Evolutionary conservation across 495 filamentous ascomycete species (phyloP), one percentile per base, ranked within the genome.

Genomic region (Penicilliopsis zonata): DNA sequence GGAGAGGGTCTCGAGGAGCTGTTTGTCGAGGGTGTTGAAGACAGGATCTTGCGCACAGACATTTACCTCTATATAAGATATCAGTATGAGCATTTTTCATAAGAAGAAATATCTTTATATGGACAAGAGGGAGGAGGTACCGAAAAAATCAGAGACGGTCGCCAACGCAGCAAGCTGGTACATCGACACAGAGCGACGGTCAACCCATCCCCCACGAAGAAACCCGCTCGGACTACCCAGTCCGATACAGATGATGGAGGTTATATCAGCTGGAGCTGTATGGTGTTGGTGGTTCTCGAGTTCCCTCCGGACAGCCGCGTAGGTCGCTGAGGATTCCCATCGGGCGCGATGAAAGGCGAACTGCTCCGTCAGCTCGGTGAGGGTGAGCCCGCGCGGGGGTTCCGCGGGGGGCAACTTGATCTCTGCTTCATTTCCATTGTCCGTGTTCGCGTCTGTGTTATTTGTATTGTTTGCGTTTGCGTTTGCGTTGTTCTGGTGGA

Each of bases 21-120:
- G 41, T 15, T 57, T 63, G 43, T 87, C 82, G 5, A 67, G 49
- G 5, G 49, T 26, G 32, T 73, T 83, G 55, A 84, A 85, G 40
- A 70, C 44, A 5, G 82, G 82, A 30, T 87, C 82, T 57, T 87
- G 82, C 14, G 78, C 69, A 38, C 72, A 52, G 30, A 70, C 55
- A 17, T 53, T 50, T 18, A 49, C 3, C 15, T 28, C 28, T 10
- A n/a, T n/a, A n/a, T n/a, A n/a, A n/a, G n/a, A n/a, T n/a, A n/a
- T n/a, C n/a, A n/a, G n/a, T n/a, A n/a, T n/a, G n/a, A n/a, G n/a
- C n/a, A n/a, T n/a, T n/a, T n/a, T n/a, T n/a, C n/a, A n/a, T n/a
- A n/a, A n/a, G n/a, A n/a, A n/a, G n/a, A n/a, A n/a, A n/a, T n/a
- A n/a, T n/a, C n/a, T n/a, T n/a, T n/a, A n/a, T n/a, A n/a, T n/a